Evolutionary conservation across 306 rosid species (phyloP).

Genomic region (Corylus americana): DNA sequence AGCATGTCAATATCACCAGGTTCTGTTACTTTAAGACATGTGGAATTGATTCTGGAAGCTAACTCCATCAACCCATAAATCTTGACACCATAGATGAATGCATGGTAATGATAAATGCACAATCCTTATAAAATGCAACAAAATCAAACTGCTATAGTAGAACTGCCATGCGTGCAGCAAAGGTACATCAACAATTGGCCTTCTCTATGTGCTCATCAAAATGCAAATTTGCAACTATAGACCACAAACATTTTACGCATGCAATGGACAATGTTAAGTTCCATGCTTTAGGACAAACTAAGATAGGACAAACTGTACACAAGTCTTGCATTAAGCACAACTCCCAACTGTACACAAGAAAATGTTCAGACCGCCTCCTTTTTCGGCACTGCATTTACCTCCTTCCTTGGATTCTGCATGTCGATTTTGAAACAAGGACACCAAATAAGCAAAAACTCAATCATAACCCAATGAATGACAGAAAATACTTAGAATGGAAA

Average conservation of each 20-base stretch:
- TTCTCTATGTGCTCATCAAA: not conserved
- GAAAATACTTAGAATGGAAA: not conserved
- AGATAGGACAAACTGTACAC: too few relatives aligned
- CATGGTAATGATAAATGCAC: constrained; percentile 19
- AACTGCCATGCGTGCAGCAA: constrained; percentile 92
- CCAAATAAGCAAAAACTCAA: not conserved
- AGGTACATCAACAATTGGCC: not conserved
- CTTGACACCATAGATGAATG: constrained; percentile 6
- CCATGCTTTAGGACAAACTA: not conserved
- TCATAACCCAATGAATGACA: not conserved
- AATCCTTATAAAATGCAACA: constrained; percentile 82
- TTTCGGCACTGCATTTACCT: constrained; percentile 79
- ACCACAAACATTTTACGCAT: not conserved
- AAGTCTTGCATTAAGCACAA: too few relatives aligned
- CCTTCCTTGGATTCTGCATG: constrained; percentile 87
- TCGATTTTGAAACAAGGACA: not conserved
- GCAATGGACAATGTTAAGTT: not conserved
- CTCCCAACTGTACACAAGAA: too few relatives aligned
- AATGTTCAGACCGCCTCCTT: constrained; percentile 55
- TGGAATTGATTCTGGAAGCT: not conserved
- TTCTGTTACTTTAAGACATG: not conserved
- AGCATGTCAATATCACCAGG: not conserved
- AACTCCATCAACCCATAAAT: not conserved
- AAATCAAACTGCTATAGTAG: constrained; percentile 77
- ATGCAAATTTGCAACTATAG: not conserved